These are phyloP conservation scores for Jackrogersella multiformis DNA, from an alignment of 495 filamentous ascomycete species.

Conservation along the genomic window DNA sequence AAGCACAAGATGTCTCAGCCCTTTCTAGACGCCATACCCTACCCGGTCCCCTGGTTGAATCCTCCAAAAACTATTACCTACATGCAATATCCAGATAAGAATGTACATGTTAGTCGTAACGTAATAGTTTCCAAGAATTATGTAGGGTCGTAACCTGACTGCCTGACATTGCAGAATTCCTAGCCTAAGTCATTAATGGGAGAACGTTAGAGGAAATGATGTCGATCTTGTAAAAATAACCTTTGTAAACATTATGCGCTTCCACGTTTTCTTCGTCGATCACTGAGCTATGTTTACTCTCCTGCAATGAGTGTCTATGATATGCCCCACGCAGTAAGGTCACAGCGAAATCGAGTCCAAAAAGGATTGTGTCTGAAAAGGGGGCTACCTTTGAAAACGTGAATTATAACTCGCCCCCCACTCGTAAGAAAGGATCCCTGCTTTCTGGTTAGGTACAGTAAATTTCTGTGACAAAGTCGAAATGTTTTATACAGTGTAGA, in stretches of 20 bases:
- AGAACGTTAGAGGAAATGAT: neutral
- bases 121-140: neutral
- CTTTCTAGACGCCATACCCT: conserved; percentile 30
- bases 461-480: neutral
- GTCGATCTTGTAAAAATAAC: conserved; percentile 20
- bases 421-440: conserved; percentile 1
- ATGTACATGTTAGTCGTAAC: neutral
- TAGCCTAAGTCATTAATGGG: neutral
- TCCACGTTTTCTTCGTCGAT: conserved; percentile 19
- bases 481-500: too few relatives aligned
- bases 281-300: too few relatives aligned
- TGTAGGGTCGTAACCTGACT: neutral
- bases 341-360: conserved; percentile 25
- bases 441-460: conserved; percentile 1
- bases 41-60: neutral
- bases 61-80: conserved; percentile 2
- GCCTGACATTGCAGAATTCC: too few relatives aligned
- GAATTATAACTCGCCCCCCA: conserved; percentile 17
- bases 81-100: too few relatives aligned
- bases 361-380: conserved; percentile 33
- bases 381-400: conserved; percentile 17
- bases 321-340: conserved; percentile 11
- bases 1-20: conserved; percentile 26
- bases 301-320: too few relatives aligned
- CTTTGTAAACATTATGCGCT: conserved; percentile 17